These are phyloP conservation scores for Sphagnum contortum DNA, from an alignment of 225 moss, liverwort and hornwort species.

Conservation along the genomic window DNA sequence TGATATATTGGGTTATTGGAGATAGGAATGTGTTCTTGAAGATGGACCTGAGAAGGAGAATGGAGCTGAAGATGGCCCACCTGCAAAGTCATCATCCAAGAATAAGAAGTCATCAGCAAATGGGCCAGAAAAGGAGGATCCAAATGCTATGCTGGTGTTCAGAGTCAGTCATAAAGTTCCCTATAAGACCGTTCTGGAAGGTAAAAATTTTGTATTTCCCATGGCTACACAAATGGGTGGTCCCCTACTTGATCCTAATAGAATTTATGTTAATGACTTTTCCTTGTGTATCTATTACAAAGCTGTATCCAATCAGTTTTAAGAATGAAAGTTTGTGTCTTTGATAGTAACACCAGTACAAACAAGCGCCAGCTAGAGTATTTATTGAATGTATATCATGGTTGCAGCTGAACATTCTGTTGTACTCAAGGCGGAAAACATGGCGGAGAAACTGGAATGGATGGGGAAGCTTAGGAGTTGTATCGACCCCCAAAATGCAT, in stretches of 20 bases:
- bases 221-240: no score
- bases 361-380: no score
- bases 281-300: no score
- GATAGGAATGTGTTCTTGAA: slow-evolving; percentile 44
- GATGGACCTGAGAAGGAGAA: slow-evolving; percentile 25
- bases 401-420: slow-evolving; percentile 39
- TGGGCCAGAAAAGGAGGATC: slow-evolving; percentile 29
- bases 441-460: slow-evolving; percentile 56
- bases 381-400: not conserved
- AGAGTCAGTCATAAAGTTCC: slow-evolving; percentile 53
- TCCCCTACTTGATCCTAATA: no score
- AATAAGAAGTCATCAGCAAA: slow-evolving; percentile 18
- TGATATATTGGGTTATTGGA: not conserved
- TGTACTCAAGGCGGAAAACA: slow-evolving; percentile 42
- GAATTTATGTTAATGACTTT: no score
- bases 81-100: not conserved
- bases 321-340: no score
- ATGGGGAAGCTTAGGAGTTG: slow-evolving; percentile 37
- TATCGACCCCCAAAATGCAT: slow-evolving; percentile 15
- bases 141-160: slow-evolving; percentile 30
- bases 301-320: no score
- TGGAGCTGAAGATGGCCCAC: slow-evolving; percentile 16
- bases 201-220: slow-evolving; percentile 4
- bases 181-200: slow-evolving; percentile 49
- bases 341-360: no score